Conservation (phyloP, 2,329 filamentous ascomycete species). For the Monilinia laxa region DNA sequence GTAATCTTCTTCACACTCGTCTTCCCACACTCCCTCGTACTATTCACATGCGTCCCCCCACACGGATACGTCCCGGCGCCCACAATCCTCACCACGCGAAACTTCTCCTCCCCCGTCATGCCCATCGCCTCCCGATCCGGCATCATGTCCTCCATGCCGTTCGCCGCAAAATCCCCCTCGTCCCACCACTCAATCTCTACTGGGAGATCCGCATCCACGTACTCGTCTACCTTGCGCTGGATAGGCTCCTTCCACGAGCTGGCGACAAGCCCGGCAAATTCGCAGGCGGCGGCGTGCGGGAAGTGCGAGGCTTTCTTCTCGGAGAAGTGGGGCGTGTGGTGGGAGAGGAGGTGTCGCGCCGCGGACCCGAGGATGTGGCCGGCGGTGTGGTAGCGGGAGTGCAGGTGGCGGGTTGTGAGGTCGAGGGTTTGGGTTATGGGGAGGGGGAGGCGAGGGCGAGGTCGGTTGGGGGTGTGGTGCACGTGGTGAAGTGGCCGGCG, state of each 20-base stretch:
- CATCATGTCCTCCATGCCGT: conserved; percentile 55
- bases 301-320: conserved; percentile 73
- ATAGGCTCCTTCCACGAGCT: conserved; percentile 61
- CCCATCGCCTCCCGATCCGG: conserved; percentile 47
- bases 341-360: conserved; percentile 55
- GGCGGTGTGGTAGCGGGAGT: conserved; percentile 70
- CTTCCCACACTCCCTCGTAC: conserved; percentile 57
- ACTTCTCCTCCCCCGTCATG: conserved; percentile 49
- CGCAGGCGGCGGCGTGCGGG: conserved; percentile 64
- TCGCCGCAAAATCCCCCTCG: conserved; percentile 57
- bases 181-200: conserved; percentile 68
- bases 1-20: conserved; percentile 66
- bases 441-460: conserved; percentile 40
- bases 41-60: conserved; percentile 70
- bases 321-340: conserved; percentile 53
- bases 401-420: conserved; percentile 56
- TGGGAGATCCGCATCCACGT: conserved; percentile 54
- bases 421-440: conserved; percentile 60
- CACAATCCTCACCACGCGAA: conserved; percentile 67
- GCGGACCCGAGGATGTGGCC: conserved; percentile 71
- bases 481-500: conserved; percentile 55
- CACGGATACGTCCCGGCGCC: conserved; percentile 71
- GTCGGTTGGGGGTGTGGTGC: conserved; percentile 40
- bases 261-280: conserved; percentile 67
- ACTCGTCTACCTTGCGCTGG: conserved; percentile 60